Percentiles rank a stretch among this genome's conserved stretches.
phyloP scores from a whole-genome alignment of 1,284 basidiomycete genomes.

The Sphaerobolus stellatus region DNA sequence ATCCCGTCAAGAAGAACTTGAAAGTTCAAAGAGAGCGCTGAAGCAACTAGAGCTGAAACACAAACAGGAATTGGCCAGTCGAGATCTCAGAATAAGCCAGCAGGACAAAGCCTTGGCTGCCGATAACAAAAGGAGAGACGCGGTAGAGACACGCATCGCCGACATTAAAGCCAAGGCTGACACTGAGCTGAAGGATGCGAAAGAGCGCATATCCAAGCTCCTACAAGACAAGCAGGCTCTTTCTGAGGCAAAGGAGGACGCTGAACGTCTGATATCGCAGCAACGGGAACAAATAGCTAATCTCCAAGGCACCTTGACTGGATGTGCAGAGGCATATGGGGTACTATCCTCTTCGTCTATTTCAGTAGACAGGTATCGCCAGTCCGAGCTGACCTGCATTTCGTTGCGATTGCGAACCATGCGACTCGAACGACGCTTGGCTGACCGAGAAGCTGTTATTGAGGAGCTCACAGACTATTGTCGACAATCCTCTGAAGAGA shows the following conservation, averaged over 20 bases:
- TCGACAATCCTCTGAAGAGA: slow-evolving; percentile 56
- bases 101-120: slow-evolving; percentile 49
- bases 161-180: slow-evolving; percentile 45
- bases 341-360: slow-evolving; percentile 53
- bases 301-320: slow-evolving; percentile 35
- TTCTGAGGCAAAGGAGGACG: slow-evolving; percentile 17
- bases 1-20: slow-evolving; percentile 50
- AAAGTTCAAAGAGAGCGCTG: slow-evolving; percentile 53
- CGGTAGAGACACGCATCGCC: slow-evolving; percentile 43
- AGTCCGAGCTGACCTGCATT: slow-evolving; percentile 44
- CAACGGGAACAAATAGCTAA: slow-evolving; percentile 23
- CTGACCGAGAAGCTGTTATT: slow-evolving; percentile 66
- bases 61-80: slow-evolving; percentile 52
- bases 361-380: slow-evolving; percentile 37
- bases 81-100: slow-evolving; percentile 54
- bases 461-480: slow-evolving; percentile 61
- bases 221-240: slow-evolving; percentile 21
- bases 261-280: slow-evolving; percentile 1
- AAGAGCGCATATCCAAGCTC: slow-evolving; percentile 21
- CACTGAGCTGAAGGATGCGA: slow-evolving; percentile 39
- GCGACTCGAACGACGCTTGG: slow-evolving; percentile 64
- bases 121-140: slow-evolving; percentile 53
- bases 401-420: slow-evolving; percentile 44
- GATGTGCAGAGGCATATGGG: slow-evolving; percentile 59
- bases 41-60: slow-evolving; percentile 48